Percentiles rank a stretch among this genome's conserved stretches.
Evolutionary conservation across 257 asterid species (phyloP).

Genomic region (Phtheirospermum japonicum): DNA sequence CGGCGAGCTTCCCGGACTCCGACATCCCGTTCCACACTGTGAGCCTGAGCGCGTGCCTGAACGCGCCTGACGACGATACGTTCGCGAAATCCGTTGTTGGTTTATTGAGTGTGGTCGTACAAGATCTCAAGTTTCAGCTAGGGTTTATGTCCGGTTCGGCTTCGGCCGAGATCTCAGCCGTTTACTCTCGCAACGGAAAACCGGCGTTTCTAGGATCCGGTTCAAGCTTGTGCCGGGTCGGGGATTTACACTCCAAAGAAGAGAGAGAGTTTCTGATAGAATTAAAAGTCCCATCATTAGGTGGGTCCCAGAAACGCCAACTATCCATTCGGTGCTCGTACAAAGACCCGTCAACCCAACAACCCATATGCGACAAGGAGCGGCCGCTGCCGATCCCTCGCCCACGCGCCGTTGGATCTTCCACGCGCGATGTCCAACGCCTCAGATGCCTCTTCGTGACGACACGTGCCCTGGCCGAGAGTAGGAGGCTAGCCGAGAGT

Average conservation of each 20-base stretch:
- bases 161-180: constrained; percentile 50
- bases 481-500: constrained; percentile 49
- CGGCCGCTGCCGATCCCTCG: constrained; percentile 52
- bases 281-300: constrained; percentile 55
- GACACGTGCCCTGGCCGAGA: constrained; percentile 72
- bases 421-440: constrained; percentile 33
- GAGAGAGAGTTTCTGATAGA: constrained; percentile 63
- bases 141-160: constrained; percentile 46
- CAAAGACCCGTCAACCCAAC: constrained; percentile 74
- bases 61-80: constrained; percentile 36
- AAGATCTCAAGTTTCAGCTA: constrained; percentile 49
- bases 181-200: constrained; percentile 39
- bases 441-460: constrained; percentile 49
- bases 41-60: constrained; percentile 37
- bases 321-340: constrained; percentile 58
- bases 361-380: constrained; percentile 41
- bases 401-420: constrained; percentile 50
- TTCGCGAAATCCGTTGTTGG: constrained; percentile 38
- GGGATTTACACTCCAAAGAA: constrained; percentile 57
- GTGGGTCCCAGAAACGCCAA: constrained; percentile 49
- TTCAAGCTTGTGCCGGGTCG: constrained; percentile 44
- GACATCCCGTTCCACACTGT: constrained; percentile 53
- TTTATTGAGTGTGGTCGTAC: constrained; percentile 38
- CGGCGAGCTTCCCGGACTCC: constrained; percentile 38
- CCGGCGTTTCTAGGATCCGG: constrained; percentile 57